phyloP scores from a whole-genome alignment of 139 green algal genomes.

The Haematococcus lacustris region DNA sequence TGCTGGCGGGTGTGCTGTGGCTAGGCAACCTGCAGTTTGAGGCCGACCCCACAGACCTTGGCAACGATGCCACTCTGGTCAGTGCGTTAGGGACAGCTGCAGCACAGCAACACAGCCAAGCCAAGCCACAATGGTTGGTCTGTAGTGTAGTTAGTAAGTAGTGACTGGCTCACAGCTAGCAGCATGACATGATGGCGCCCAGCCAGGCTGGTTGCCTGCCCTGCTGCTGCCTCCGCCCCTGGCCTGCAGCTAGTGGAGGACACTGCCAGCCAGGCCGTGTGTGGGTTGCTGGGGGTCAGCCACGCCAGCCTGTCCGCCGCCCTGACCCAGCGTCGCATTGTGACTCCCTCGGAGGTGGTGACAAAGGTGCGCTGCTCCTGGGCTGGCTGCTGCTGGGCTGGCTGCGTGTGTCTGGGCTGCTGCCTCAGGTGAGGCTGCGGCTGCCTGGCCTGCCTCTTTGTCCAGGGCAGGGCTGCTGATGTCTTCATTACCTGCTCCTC shows the following conservation, averaged over 20 bases:
- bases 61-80: constrained; percentile 39
- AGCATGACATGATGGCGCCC: no score
- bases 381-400: background rate
- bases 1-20: constrained; percentile 82
- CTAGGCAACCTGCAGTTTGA: constrained; percentile 82
- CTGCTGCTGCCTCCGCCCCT: no score
- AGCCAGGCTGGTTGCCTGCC: no score
- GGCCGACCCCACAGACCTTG: constrained; percentile 30
- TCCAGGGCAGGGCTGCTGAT: background rate
- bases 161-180: no score
- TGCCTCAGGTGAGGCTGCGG: no score
- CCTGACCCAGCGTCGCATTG: constrained; percentile 38
- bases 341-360: constrained; percentile 17
- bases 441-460: background rate
- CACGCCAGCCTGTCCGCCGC: constrained; percentile 41
- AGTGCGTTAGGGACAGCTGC: no score
- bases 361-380: constrained; percentile 19
- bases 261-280: no score
- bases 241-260: no score
- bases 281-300: constrained; percentile 57
- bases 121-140: no score
- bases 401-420: no score
- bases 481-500: background rate
- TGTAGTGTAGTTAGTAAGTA: no score
- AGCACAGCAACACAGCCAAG: background rate